Evolutionary conservation across 768 basidiomycete genomes (phyloP).

Genomic region (Xerocomus spinulosus): DNA sequence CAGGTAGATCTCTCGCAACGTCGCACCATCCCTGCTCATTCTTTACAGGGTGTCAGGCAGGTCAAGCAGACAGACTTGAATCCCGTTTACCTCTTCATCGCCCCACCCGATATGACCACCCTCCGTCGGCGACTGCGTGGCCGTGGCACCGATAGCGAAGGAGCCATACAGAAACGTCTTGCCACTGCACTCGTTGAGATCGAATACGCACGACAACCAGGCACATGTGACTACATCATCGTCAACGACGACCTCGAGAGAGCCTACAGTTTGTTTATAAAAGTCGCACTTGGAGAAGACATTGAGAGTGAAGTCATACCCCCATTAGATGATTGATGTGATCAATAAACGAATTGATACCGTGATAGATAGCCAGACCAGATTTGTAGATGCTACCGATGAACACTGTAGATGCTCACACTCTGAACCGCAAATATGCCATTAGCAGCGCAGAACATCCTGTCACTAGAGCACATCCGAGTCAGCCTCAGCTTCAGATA

Average conservation of each 20-base stretch:
- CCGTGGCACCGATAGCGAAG: slow-evolving; percentile 81
- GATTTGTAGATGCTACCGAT: too few species aligned
- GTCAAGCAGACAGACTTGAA: slow-evolving; percentile 79
- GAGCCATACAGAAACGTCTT: slow-evolving; percentile 68
- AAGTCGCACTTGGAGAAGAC: slow-evolving; percentile 67
- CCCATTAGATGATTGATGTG: slow-evolving; percentile 47
- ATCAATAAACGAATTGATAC: slow-evolving; percentile 1
- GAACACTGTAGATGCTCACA: too few species aligned
- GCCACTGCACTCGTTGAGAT: slow-evolving; percentile 76
- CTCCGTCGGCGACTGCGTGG: slow-evolving; percentile 68
- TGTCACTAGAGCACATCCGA: slow-evolving; percentile 54
- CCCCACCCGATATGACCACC: slow-evolving; percentile 74
- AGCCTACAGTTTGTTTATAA: slow-evolving; percentile 75
- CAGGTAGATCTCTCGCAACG: slow-evolving; percentile 46
- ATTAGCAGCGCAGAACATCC: slow-evolving; percentile 83
- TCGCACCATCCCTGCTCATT: neutral
- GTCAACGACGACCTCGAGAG: slow-evolving; percentile 87
- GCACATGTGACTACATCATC: slow-evolving; percentile 75
- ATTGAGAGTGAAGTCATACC: slow-evolving; percentile 64
- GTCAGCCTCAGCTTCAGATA: slow-evolving; percentile 9
- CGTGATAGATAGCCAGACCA: slow-evolving; percentile 6
- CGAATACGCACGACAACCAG: slow-evolving; percentile 72
- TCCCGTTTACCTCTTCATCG: slow-evolving; percentile 88
- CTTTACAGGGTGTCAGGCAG: slow-evolving; percentile 78
- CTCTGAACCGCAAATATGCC: slow-evolving; percentile 77